These are phyloP conservation scores for Austroboletus sp. DNA, from an alignment of 1,284 basidiomycete genomes.

Conservation along the genomic window DNA sequence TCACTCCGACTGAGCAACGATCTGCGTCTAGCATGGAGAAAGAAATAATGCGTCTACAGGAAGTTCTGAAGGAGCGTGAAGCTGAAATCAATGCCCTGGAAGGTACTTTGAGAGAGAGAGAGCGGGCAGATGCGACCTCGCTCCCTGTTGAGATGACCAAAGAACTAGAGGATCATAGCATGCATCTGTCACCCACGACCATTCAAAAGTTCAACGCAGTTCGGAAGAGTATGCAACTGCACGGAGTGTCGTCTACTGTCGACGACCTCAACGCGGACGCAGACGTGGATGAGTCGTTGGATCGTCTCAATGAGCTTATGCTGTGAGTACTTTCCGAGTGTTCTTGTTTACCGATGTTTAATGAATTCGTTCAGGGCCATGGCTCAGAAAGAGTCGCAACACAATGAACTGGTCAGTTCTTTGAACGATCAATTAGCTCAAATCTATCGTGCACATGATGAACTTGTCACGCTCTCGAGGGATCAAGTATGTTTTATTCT, in stretches of 20 bases:
- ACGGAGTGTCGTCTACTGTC: conserved; percentile 30
- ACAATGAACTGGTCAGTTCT: conserved; percentile 69
- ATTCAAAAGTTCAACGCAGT: conserved; percentile 65
- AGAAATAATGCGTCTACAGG: conserved; percentile 86
- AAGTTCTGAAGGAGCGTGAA: conserved; percentile 82
- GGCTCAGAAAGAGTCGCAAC: conserved; percentile 87
- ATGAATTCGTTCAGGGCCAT: conserved; percentile 57
- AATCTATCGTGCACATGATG: conserved; percentile 71
- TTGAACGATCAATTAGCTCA: conserved; percentile 62
- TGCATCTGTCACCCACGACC: conserved; percentile 59
- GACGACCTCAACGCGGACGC: conserved; percentile 30
- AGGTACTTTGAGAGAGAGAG: conserved; percentile 52
- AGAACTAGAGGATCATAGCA: conserved; percentile 22
- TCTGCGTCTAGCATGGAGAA: conserved; percentile 81
- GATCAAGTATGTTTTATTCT: conserved; percentile 59
- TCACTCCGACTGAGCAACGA: conserved; percentile 49
- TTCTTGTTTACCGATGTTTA: conserved; percentile 6
- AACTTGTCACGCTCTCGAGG: conserved; percentile 67
- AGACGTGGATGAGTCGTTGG: conserved; percentile 63
- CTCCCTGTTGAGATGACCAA: conserved; percentile 6
- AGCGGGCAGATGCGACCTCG: conserved; percentile 14
- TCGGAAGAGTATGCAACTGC: conserved; percentile 55
- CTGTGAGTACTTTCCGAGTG: conserved; percentile 44
- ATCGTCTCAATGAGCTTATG: conserved; percentile 81
- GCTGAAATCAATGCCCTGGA: conserved; percentile 78